Percentiles rank a stretch among this genome's conserved stretches.
phyloP scores from a whole-genome alignment of 805 yeast genomes.

The Wilhelminamyces savonicus region DNA sequence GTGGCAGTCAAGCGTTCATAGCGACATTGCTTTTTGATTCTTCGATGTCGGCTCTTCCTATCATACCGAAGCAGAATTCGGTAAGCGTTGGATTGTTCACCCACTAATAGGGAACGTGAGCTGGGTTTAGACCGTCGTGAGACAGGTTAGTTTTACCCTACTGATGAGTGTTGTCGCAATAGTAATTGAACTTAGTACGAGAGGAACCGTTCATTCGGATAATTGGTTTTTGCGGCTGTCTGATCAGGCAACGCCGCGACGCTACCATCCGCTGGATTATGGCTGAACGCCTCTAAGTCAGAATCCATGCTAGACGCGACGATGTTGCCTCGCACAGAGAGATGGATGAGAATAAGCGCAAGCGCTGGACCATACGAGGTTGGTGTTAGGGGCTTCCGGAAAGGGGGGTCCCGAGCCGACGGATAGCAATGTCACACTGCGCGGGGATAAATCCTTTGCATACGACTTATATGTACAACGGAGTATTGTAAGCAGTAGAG shows the following conservation, averaged over 20 bases:
- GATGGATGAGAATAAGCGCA: constrained; percentile 36
- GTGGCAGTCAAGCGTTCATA: constrained; percentile 44
- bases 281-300: constrained; percentile 41
- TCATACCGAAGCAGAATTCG: constrained; percentile 46
- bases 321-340: constrained; percentile 38
- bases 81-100: constrained; percentile 39
- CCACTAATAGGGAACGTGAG: constrained; percentile 43
- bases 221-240: constrained; percentile 42
- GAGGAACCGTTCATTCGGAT: constrained; percentile 44
- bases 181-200: constrained; percentile 41
- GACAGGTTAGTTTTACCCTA: constrained; percentile 41
- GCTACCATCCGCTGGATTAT: constrained; percentile 45
- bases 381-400: constrained; percentile 28
- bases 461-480: constrained; percentile 42
- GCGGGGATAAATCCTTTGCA: constrained; percentile 44
- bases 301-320: constrained; percentile 20
- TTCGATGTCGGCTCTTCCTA: constrained; percentile 47
- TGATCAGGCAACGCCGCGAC: constrained; percentile 43
- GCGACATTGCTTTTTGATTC: constrained; percentile 42
- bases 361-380: constrained; percentile 40
- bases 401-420: constrained; percentile 34
- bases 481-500: constrained; percentile 42
- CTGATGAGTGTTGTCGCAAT: constrained; percentile 33
- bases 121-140: constrained; percentile 39
- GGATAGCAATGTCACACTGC: constrained; percentile 38